Evolutionary conservation across 73 alveolate genomes (phyloP).

Genomic region (Loxodes magnus): DNA sequence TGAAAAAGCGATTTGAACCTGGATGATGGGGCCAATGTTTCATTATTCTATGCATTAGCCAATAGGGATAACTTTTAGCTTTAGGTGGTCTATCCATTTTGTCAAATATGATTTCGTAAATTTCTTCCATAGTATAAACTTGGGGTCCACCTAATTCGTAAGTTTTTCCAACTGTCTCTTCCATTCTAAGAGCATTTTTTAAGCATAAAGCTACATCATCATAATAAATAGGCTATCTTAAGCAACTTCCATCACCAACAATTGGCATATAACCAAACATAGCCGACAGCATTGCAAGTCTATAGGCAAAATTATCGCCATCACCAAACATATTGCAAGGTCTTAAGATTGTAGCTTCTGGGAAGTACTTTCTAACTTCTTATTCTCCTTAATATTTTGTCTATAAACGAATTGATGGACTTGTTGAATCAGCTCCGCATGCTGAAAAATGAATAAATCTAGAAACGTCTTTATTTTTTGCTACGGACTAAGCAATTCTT

Average conservation of each 20-base stretch:
- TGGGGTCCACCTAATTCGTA: slow-evolving; percentile 56
- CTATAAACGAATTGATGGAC: slow-evolving; percentile 19
- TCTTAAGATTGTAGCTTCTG: slow-evolving; percentile 42
- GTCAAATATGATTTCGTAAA: slow-evolving; percentile 32
- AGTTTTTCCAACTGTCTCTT: slow-evolving; percentile 32
- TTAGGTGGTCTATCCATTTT: slow-evolving; percentile 37
- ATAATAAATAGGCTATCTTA: slow-evolving; percentile 35
- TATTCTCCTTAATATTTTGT: slow-evolving; percentile 44
- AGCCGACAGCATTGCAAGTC: slow-evolving; percentile 23
- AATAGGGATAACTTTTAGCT: slow-evolving; percentile 13
- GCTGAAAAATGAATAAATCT: slow-evolving; percentile 48
- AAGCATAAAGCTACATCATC: slow-evolving; percentile 34
- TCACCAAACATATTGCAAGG: slow-evolving; percentile 37
- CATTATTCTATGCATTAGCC: slow-evolving; percentile 15
- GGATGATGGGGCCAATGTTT: neutral
- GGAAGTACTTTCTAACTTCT: slow-evolving; percentile 35
- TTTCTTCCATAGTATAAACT: slow-evolving; percentile 28
- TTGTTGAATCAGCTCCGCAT: slow-evolving; percentile 23
- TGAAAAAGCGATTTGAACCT: slow-evolving; percentile 14
- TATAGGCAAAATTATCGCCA: slow-evolving; percentile 23
- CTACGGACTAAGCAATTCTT: slow-evolving; percentile 44
- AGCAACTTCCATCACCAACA: slow-evolving; percentile 32
- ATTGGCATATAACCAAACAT: slow-evolving; percentile 27
- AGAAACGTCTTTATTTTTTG: slow-evolving; percentile 25
- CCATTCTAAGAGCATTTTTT: slow-evolving; percentile 33